phyloP scores from a whole-genome alignment of 257 asterid species.

The Solanum paucissectum region DNA sequence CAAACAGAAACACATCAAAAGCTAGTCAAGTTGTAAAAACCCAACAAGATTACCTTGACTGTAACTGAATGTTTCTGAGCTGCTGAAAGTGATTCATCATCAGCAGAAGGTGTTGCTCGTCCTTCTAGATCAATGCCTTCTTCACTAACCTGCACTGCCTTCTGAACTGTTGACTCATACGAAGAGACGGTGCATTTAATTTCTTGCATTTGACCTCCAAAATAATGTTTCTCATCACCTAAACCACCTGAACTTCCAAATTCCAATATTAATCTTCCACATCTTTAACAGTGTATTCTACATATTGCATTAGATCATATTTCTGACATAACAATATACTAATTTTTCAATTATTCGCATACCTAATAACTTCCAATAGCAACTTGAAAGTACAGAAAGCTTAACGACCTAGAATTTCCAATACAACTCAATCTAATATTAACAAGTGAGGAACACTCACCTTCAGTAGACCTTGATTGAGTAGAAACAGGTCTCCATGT shows the following conservation, averaged over 20 bases:
- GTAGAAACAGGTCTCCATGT: slow-evolving; percentile 55
- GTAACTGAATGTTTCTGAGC: slow-evolving; percentile 11
- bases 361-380: not conserved
- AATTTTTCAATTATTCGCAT: not conserved
- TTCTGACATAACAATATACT: not conserved
- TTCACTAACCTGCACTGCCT: not conserved
- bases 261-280: not conserved
- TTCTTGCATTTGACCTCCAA: slow-evolving; percentile 14
- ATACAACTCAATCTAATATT: not conserved
- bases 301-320: not conserved
- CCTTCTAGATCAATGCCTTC: slow-evolving; percentile 15
- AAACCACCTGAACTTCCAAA: slow-evolving; percentile 3
- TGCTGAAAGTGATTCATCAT: slow-evolving; percentile 1
- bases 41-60: slow-evolving; percentile 2
- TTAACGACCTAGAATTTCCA: not conserved
- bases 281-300: not conserved
- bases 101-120: slow-evolving; percentile 1
- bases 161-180: slow-evolving; percentile 8
- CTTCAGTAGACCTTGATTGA: slow-evolving; percentile 25
- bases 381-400: not conserved
- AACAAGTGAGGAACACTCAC: slow-evolving; percentile 9
- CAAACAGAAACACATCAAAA: not conserved
- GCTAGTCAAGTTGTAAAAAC: not conserved
- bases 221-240: slow-evolving; percentile 18
- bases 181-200: slow-evolving; percentile 14